Base-by-base conservation (phyloP, 805 yeast genomes). In the Cyberlindnera xishuangbannaensis region DNA sequence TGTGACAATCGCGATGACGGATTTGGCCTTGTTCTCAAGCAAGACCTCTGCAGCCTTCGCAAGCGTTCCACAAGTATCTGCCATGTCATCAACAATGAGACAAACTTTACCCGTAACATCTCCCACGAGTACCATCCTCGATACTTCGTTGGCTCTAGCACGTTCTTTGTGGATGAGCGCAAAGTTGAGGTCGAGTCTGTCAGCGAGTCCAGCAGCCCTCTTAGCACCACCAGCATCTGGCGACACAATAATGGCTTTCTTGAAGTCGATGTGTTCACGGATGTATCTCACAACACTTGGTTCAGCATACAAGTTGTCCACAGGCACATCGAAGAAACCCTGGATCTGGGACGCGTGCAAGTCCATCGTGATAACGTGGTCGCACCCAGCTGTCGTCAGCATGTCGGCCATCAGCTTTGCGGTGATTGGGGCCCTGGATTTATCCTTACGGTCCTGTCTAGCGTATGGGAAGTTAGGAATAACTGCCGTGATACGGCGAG, bases 151-250 rank as follows among this genome's bases (percentile, higher is more conserved):
- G 18, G 92, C 92, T 43, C 79, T 69, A 16, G 82, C 84, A 56
- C 94, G 69, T 60, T 83, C 94, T 57, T 83, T 83, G 59, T 83
- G 92, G 47, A 83, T 83, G 59, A 83, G 71, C 15, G 92, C 92
- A 61, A 83, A 83, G 53, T 81, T 81, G 54, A 81, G 64, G 57
- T 83, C 92, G 44, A 83, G 61, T 40, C 80, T 70, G 56, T 83
- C 92, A 33, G 92, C 92, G 44, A 83, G 64, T 8, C 82, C 78
- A 8, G 92, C 92, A n/a, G 84, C 92, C 62, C 94, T 71, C 55
- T 83, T 83, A 37, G 92, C 92, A 43, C 94, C 94, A 56, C 94
- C 94, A 7, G 92, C 94, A 62, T 83, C 94, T 6, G 94, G 94
- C 1, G 92, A 83, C 13, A 83, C 76, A 34, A 83, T 75, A 34